Evolutionary conservation across 257 asterid species (phyloP), one percentile per base, ranked within the genome.

Genomic region (Capsicum chinense): DNA sequence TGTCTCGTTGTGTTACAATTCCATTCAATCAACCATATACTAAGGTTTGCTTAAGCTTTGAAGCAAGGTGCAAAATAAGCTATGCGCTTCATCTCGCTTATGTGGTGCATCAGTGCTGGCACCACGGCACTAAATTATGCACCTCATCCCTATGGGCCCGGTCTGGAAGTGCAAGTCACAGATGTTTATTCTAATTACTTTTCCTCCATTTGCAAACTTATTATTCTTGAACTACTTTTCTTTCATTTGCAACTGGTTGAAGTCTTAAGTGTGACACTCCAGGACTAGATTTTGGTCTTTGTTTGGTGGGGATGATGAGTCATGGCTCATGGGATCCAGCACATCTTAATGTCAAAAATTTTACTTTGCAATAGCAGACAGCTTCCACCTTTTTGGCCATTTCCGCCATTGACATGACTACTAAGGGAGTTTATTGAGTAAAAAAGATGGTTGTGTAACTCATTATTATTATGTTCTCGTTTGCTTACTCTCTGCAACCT

Each of bases 401-500:
- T 12, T 73, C 80, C 39, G 12, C 60, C 2, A 7, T 50, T 48
- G 80, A 74, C 59, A 26, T 74, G 12, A 48, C 44, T 74, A 50
- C 13, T 74, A 74, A 74, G 80, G 44, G 60, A 74, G 19, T 52
- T 48, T 19, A 76, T 21, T 13, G 15, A 44, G 79, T 70, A 44
- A n/a, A 17, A 35, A 44, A 70, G 57, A 70, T 26, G 33, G 33
- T 26, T 39, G 44, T 2, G 79, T n/a, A 52, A 14, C 81, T 76
- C 8, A 9, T 76, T 76, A 47, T 52, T 76, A 7, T 2, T 26
- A 52, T 52, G 48, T 76, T 52, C 63, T 52, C 6, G 12, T 73
- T 50, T 26, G 26, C 47, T 76, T 76, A 14, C 12, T 26, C 81
- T 7, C 81, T 14, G 15, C 48, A 26, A 14, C 26, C 62, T 52